Evolutionary conservation across 192 early-diverging fungal species (phyloP).

Genomic region (Thoreauomyces humboldtii): DNA sequence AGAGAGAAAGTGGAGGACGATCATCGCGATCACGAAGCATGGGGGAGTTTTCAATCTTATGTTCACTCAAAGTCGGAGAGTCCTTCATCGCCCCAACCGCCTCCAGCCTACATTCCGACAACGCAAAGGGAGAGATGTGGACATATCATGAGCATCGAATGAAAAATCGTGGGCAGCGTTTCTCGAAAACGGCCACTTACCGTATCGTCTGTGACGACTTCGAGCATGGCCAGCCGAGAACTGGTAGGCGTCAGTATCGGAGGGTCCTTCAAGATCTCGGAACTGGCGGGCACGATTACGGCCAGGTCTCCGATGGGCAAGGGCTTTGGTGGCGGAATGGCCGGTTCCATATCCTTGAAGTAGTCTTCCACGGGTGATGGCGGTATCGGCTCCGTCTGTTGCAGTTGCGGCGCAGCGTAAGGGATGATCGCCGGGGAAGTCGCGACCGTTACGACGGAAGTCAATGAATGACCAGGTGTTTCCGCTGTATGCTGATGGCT

Average conservation of each 20-base stretch:
- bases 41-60: too few species aligned
- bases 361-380: background rate
- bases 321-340: background rate
- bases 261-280: background rate
- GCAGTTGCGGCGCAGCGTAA: too few species aligned
- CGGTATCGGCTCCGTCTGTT: background rate
- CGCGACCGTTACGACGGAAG: background rate
- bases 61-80: slow-evolving; percentile 6
- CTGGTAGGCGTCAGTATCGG: background rate
- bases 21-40: too few species aligned
- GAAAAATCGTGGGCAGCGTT: background rate
- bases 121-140: too few species aligned
- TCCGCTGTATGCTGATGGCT: background rate
- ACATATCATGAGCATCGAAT: background rate
- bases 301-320: background rate
- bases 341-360: slow-evolving; percentile 17
- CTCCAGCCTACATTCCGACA: background rate
- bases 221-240: background rate
- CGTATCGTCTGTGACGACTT: background rate
- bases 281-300: background rate
- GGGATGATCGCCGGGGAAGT: too few species aligned
- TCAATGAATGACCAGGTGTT: background rate
- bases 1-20: too few species aligned
- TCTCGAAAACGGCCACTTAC: background rate
- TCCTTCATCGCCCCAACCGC: slow-evolving; percentile 2